Base-by-base conservation (phyloP, 2,329 filamentous ascomycete species). In the Claviceps humidiphila region DNA sequence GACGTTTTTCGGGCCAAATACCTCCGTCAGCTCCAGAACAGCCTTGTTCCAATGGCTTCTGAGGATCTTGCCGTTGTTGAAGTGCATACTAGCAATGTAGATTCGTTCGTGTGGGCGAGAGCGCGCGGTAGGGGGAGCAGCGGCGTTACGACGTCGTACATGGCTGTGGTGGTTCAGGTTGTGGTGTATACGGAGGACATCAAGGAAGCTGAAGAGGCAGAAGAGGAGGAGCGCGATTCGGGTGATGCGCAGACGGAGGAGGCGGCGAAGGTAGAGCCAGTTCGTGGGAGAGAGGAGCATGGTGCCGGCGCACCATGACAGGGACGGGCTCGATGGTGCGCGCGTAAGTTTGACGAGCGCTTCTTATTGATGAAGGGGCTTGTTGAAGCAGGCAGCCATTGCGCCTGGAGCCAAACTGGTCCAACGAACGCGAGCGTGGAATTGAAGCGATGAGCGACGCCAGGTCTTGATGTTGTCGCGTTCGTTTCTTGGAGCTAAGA, bases 81-180 rank as follows among this genome's bases (percentile, higher is more conserved):
- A 86, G 60, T 85, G 82, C 61, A 84, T 79, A 55, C 78, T 79
- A 4, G 82, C 79, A 55, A 89, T 85, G 67, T 80, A 88, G 55
- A 88, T 75, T 56, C 70, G 67, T 59, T 71, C 66, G 47, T 56
- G 58, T 22, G 58, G 61, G 45, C 63, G 61, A 51, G 62, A 58
- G 1, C 13, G 13, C 42, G 51, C n/a, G n/a, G 24, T 30, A 1
- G 22, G 8, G 7, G 16, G 1, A 6, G 26, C 24, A 16, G 46
- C 24, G 51, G 59, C 56, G 45, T 52, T 48, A 26, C 48, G 53
- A 51, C 39, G 59, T 53, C 55, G 55, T 34, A 53, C 60, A 51
- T 65, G 58, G 53, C 61, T 60, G 57, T 60, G 55, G 57, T 60
- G 53, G 57, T 60, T 53, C 20, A 71, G 63, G 30, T 62, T 60